phyloP scores from a whole-genome alignment of 2,329 filamentous ascomycete genomes.

The Coccinonectria pachysandricola region DNA sequence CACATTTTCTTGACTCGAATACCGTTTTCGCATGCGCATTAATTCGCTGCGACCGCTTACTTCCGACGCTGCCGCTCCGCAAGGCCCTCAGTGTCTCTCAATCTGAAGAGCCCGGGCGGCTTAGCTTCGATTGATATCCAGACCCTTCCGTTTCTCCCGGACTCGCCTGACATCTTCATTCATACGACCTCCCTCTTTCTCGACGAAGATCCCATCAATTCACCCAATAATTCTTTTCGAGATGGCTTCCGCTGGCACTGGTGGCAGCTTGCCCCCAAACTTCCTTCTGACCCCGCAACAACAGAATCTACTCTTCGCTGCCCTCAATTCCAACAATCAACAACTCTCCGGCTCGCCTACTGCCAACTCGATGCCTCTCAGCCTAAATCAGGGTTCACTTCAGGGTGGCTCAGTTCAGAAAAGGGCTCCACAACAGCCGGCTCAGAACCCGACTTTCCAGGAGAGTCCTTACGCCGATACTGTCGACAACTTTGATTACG shows the following conservation, averaged over 20 bases:
- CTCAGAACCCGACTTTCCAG: constrained; percentile 39
- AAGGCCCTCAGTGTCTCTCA: no score
- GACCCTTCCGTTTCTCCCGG: no score
- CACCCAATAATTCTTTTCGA: constrained; percentile 5
- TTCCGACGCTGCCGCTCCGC: no score
- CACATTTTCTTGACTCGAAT: no score
- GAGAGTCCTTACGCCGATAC: constrained; percentile 72
- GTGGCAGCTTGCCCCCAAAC: constrained; percentile 34
- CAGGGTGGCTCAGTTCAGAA: constrained; percentile 37
- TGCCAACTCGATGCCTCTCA: constrained; percentile 28
- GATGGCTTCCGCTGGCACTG: constrained; percentile 42
- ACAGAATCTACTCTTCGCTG: constrained; percentile 64
- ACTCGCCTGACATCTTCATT: no score
- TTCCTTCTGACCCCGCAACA: constrained; percentile 67
- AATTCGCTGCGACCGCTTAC: no score
- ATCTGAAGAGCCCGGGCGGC: no score
- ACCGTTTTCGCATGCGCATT: no score
- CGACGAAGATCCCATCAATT: no score
- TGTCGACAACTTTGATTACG: constrained; percentile 66
- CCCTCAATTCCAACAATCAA: constrained; percentile 59
- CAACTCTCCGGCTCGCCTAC: constrained; percentile 23
- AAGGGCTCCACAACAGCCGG: constrained; percentile 28
- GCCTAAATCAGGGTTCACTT: constrained; percentile 38
- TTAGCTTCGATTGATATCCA: no score
- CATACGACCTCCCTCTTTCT: no score